Evolutionary conservation across 139 green algal species (phyloP), one percentile per base, ranked within the genome.

Genomic region (Desmodesmus armatus): DNA sequence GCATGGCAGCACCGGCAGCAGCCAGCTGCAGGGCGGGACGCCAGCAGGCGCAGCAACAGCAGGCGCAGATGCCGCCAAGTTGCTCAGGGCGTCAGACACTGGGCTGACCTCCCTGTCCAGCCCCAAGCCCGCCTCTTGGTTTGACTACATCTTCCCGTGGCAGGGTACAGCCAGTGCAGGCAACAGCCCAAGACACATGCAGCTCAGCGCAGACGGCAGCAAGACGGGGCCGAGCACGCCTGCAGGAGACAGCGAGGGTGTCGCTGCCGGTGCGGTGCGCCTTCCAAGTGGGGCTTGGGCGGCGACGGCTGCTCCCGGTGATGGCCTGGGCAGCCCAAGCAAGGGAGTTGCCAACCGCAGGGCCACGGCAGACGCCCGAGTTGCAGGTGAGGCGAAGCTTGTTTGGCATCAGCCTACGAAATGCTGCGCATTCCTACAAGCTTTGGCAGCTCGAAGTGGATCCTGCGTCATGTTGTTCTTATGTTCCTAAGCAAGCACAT

Each of bases 101-200:
- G n/a, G n/a, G n/a, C n/a, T n/a, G n/a, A n/a, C n/a, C n/a, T n/a
- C n/a, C n/a, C n/a, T n/a, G n/a, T n/a, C n/a, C 71, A 60, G 71
- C 66, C 66, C 66, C 23, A 43, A 29, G 21, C 29, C 27, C 5
- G 73, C 44, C 3, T 80, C 73, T n/a, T 80, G 73, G 73, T 33
- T 80, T 0, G 73, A 47, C 3, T 67, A 67, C 47, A 31, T 80
- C 5, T 80, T 80, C 47, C 73, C 73, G 2, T 80, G 73, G 73
- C 73, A 62, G 71, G 39, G 19, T 0, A 37, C 71, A 19, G 6
- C 47, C 47, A 55, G 47, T 55, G 47, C 55, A 41, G 76, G 76
- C 17, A 71, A 55, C 43, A 62, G 49, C 17, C 29, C 71, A 2
- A 21, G 29, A 25, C 23, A 39, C 73, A 41, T 31, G 27, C 44